A percentile compares a stretch with the other conserved stretches of the same genome.
phyloP scores from a whole-genome alignment of 352 stramenopile species.

The Pythium guiyangense region DNA sequence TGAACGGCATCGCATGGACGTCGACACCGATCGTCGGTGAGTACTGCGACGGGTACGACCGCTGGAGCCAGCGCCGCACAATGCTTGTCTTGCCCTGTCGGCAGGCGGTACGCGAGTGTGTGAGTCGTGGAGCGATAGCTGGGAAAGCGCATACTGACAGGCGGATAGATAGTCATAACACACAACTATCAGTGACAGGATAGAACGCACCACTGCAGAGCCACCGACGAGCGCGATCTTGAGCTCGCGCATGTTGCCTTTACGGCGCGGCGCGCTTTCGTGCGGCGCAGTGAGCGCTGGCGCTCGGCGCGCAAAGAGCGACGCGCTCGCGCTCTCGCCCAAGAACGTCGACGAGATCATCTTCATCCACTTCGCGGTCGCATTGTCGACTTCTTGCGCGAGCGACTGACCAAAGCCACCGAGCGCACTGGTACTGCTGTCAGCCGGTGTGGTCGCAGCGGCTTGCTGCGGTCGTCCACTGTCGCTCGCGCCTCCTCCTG shows the following conservation, averaged over 20 bases:
- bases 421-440: constrained; percentile 4
- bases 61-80: constrained; percentile 66
- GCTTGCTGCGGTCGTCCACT: too few species aligned
- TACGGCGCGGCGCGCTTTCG: constrained; percentile 5
- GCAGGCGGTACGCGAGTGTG: too few species aligned
- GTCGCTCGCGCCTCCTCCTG: too few species aligned
- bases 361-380: constrained; percentile 72
- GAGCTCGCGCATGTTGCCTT: constrained; percentile 44
- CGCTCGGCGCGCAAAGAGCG: constrained; percentile 12
- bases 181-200: too few species aligned
- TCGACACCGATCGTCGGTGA: constrained; percentile 79
- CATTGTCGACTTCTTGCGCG: constrained; percentile 31
- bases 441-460: not conserved
- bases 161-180: too few species aligned
- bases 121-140: too few species aligned
- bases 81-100: constrained; percentile 79
- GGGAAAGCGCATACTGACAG: too few species aligned
- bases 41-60: constrained; percentile 66
- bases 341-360: constrained; percentile 82
- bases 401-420: constrained; percentile 17
- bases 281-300: constrained; percentile 9
- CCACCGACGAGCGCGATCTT: constrained; percentile 84
- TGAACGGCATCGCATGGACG: constrained; percentile 44
- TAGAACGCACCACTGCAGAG: constrained; percentile 47
- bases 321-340: constrained; percentile 32